phyloP scores from a whole-genome alignment of 805 yeast species.

The Yamadazyma ubonensis region DNA sequence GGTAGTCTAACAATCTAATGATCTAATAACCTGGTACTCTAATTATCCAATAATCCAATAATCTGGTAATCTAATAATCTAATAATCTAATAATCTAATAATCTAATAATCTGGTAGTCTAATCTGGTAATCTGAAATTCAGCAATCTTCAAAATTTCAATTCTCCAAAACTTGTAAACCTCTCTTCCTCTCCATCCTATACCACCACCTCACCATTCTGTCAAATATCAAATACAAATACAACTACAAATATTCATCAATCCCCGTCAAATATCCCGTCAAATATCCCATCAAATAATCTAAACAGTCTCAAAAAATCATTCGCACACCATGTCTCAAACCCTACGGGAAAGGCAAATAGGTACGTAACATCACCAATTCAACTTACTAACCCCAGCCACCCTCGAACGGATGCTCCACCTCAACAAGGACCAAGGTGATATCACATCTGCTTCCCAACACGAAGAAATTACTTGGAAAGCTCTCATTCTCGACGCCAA shows the following conservation, averaged over 20 bases:
- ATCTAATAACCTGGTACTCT: too few species aligned
- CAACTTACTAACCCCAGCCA: slow-evolving; percentile 10
- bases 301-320: neutral
- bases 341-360: slow-evolving; percentile 14
- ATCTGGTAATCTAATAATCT: too few species aligned
- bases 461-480: slow-evolving; percentile 83
- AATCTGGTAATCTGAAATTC: too few species aligned
- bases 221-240: too few species aligned
- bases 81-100: too few species aligned
- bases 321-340: slow-evolving; percentile 5
- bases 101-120: too few species aligned
- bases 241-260: too few species aligned
- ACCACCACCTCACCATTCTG: neutral
- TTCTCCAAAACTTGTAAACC: too few species aligned
- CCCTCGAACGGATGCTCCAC: slow-evolving; percentile 79
- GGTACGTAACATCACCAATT: slow-evolving; percentile 4
- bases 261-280: neutral
- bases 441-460: slow-evolving; percentile 52
- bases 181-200: neutral
- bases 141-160: too few species aligned
- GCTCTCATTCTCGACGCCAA: slow-evolving; percentile 78
- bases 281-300: neutral
- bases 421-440: slow-evolving; percentile 63
- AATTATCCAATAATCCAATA: too few species aligned
- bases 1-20: too few species aligned